A percentile compares a stretch with the other conserved stretches of the same genome.
These are phyloP conservation scores for Hamigera avellanea DNA, from an alignment of 495 filamentous ascomycete genomes.

Conservation along the genomic window DNA sequence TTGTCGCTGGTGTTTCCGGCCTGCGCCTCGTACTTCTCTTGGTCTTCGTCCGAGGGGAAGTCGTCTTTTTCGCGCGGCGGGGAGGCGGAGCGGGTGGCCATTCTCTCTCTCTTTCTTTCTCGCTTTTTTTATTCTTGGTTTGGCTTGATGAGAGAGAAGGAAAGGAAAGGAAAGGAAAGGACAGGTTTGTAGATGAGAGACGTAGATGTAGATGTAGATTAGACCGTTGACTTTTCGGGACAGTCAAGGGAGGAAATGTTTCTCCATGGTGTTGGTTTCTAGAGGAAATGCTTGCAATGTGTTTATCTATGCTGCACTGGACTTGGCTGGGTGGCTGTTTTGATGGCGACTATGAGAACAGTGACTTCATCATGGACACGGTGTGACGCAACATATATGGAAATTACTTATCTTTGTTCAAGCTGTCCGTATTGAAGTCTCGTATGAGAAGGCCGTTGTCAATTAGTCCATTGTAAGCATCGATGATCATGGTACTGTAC, in stretches of 20 bases:
- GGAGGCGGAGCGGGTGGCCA: slow-evolving; percentile 5
- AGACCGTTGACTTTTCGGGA: too few species aligned
- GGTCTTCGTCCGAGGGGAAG: slow-evolving; percentile 1
- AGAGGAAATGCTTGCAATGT: not conserved
- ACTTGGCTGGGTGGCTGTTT: too few species aligned
- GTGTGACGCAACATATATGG: not conserved
- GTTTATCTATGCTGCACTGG: not conserved
- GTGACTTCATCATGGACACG: slow-evolving; percentile 3
- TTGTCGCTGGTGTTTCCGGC: slow-evolving; percentile 1
- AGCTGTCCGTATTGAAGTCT: not conserved
- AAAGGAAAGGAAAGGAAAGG: too few species aligned
- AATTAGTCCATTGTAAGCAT: not conserved
- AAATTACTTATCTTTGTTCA: not conserved
- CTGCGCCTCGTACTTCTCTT: slow-evolving; percentile 4
- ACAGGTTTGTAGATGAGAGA: too few species aligned
- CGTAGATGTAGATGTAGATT: too few species aligned
- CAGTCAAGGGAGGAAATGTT: too few species aligned
- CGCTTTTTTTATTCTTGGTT: not conserved
- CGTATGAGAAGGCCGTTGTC: not conserved
- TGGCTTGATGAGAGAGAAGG: not conserved
- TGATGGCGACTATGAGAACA: not conserved
- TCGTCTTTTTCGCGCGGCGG: slow-evolving; percentile 3
- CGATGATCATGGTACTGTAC: too few species aligned
- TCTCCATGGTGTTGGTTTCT: not conserved
- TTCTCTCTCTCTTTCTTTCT: not conserved